Evolutionary conservation across 441 rosid species (phyloP).

Genomic region (Syzygium syzygioides): DNA sequence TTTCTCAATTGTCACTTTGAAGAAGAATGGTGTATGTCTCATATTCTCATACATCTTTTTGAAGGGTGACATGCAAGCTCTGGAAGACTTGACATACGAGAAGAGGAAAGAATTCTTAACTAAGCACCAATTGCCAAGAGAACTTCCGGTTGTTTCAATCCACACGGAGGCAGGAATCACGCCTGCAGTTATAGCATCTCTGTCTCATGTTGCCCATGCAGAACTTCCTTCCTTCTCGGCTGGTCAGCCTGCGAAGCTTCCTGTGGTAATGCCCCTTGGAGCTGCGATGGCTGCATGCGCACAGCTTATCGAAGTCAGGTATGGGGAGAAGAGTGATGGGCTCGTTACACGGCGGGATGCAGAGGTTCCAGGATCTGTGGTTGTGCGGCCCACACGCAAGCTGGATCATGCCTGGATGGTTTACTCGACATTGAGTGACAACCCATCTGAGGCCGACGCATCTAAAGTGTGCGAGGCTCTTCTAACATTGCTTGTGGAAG

Average conservation of each 20-base stretch:
- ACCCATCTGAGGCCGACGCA: constrained; percentile 64
- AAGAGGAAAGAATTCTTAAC: constrained; percentile 72
- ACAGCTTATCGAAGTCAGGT: constrained; percentile 69
- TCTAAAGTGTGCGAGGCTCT: constrained; percentile 91
- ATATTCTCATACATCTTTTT: not conserved
- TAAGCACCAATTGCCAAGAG: constrained; percentile 63
- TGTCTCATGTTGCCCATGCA: constrained; percentile 89
- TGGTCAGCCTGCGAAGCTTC: constrained; percentile 59
- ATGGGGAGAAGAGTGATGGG: constrained; percentile 90
- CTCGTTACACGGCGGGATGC: constrained; percentile 88
- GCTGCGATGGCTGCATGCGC: constrained; percentile 99
- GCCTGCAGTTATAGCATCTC: constrained; percentile 70
- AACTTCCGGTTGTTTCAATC: constrained; percentile 81
- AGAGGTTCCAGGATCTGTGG: constrained; percentile 87
- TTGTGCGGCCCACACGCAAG: constrained; percentile 70
- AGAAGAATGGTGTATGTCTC: not conserved
- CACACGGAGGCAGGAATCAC: constrained; percentile 87
- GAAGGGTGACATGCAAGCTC: constrained; percentile 89
- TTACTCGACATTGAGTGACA: constrained; percentile 74
- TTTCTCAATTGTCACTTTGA: too few relatives aligned
- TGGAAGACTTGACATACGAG: constrained; percentile 91
- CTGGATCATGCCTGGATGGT: constrained; percentile 99
- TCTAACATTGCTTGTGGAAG: constrained; percentile 72
- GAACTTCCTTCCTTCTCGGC: constrained; percentile 53
- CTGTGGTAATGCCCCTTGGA: constrained; percentile 85